Base-by-base conservation (phyloP, 2,329 filamentous ascomycete species). In the Grosmannia clavigera region DNA sequence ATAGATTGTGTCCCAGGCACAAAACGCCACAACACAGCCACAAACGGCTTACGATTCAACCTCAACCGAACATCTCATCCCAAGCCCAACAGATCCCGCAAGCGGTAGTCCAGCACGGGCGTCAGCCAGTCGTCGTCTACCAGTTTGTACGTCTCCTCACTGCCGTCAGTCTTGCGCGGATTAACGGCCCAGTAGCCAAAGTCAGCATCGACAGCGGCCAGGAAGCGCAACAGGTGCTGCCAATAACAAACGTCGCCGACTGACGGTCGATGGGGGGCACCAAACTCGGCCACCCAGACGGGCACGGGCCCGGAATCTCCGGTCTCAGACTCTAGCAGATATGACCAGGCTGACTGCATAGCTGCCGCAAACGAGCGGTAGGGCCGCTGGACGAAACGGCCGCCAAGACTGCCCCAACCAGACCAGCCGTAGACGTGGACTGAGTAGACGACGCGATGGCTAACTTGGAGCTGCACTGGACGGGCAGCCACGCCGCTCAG, bases 161-260 rank as follows among this genome's bases (percentile, higher is more conserved):
- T 72, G 76, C 72, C 73, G 61, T 76, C 76, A 11, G 83, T 81
- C 70, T 88, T 87, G 55, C 81, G 75, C 48, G 84, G 81, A 71
- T 87, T 87, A 64, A 87, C 68, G 19, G 84, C 84, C 85, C 85
- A 88, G 70, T 87, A 88, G 7, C 81, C 85, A 73, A 85, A 86
- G 65, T 87, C 84, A 11, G 81, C 81, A 65, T 86, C 82, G 57
- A 82, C 70, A 3, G 73, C 70, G 66, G 77, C 77, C 61, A 87
- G 74, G 68, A 79, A 85, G 33, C 74, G 75, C 72, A 86, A 73
- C 69, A 87, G 69, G 68, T 87, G 82, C 52, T 72, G 70, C 85
- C 84, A 87, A 72, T 87, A 88, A 66, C 84, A 83, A 60, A 74
- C 74, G 64, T 85, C 82, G 9, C 82, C 81, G 10, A 76, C 71